Evolutionary conservation across 2,329 filamentous ascomycete species (phyloP).

Genomic region (Huntiella decipiens): DNA sequence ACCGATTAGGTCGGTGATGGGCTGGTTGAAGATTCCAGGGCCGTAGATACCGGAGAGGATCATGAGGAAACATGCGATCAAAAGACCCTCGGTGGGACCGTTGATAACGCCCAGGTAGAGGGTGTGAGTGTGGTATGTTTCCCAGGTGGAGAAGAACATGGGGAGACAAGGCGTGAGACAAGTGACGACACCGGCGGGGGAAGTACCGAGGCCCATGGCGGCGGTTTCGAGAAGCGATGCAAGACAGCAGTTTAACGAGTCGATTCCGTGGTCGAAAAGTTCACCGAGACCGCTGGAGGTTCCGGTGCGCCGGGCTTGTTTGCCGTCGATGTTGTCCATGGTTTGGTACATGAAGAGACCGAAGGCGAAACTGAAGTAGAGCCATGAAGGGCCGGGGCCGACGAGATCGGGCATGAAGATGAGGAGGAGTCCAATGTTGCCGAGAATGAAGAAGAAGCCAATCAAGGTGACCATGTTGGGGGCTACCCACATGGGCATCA

Average conservation of each 20-base stretch:
- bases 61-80: slow-evolving; percentile 79
- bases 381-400: slow-evolving; percentile 74
- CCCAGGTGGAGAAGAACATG: slow-evolving; percentile 99
- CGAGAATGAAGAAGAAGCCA: slow-evolving; percentile 85
- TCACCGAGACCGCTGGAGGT: slow-evolving; percentile 90
- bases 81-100: slow-evolving; percentile 84
- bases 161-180: slow-evolving; percentile 78
- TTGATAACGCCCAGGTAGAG: slow-evolving; percentile 94
- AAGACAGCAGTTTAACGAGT: slow-evolving; percentile 91
- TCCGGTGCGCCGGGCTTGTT: slow-evolving; percentile 85
- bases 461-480: slow-evolving; percentile 95
- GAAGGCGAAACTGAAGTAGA: slow-evolving; percentile 90
- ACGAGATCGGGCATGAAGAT: slow-evolving; percentile 76
- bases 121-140: slow-evolving; percentile 97
- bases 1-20: slow-evolving; percentile 51
- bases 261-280: slow-evolving; percentile 96
- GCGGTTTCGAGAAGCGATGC: slow-evolving; percentile 80
- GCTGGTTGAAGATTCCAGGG: slow-evolving; percentile 67
- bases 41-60: slow-evolving; percentile 72
- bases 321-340: slow-evolving; percentile 97
- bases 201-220: slow-evolving; percentile 77
- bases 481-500: slow-evolving; percentile 87
- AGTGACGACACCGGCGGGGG: slow-evolving; percentile 73
- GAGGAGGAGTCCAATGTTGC: slow-evolving; percentile 55
- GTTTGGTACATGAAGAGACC: slow-evolving; percentile 98